Evolutionary conservation across 768 basidiomycete species (phyloP), one percentile per base, ranked within the genome.

Genomic region (Rubroboletus pulcherrimus): DNA sequence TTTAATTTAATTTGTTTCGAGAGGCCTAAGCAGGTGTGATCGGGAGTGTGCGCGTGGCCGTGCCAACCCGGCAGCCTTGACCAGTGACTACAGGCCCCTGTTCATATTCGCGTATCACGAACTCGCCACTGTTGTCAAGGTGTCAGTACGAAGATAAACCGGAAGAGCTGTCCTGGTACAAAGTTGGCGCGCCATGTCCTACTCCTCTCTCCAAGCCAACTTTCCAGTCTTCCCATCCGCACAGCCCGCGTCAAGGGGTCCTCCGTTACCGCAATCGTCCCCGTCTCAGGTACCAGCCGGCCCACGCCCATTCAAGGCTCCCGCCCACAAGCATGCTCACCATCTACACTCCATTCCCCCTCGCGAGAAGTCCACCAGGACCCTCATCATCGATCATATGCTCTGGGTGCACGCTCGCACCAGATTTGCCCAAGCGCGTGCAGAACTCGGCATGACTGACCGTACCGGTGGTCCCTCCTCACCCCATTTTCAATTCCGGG

Each of bases 241-340:
- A 12, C 60, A 66, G 9, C 55, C 46, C 15, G 35, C 41, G 1
- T n/a, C 56, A n/a, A 56, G 37, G 3, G 49, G 9, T 5, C 54
- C 26, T 37, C 55, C 38, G 2, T 59, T 54, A 47, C 39, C 59
- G 2, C 66, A 55, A 19, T 35, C 56, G 17, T 56, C 60, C 3
- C 53, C 68, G 2, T 53, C 70, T 15, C 26, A 26, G 26, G 44
- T 53, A 26, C 57, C 59, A 17, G 43, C 56, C 14, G 58, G 49
- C 26, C 49, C 53, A 15, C 58, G 53, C 4, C 57, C 78, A 0
- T 88, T 87, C 74, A 81, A 77, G 58, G 82, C 87, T 2, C 87
- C 88, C 8, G 91, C 91, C 1, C 91, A 93, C 71, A 90, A 87
- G 61, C 89, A 92, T 77, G 91, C 91, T 0, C 91, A 93, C 68